Evolutionary conservation across 352 stramenopile species (phyloP).

Genomic region (Phytophthora cactorum): DNA sequence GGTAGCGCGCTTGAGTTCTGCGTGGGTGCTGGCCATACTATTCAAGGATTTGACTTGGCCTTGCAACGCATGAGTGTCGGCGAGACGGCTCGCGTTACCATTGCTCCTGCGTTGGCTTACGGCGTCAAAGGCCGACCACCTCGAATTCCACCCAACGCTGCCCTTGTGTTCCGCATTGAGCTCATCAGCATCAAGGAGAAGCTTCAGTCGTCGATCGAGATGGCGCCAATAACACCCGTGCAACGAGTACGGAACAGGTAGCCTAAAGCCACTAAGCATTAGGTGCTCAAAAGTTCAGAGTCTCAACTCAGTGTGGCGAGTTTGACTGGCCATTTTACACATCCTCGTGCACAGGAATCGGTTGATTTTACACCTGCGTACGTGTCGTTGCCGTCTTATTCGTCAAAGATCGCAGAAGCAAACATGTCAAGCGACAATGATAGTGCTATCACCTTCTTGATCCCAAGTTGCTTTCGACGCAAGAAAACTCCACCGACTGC

Average conservation of each 20-base stretch:
- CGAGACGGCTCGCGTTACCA: constrained; percentile 69
- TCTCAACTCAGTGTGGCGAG: constrained; percentile 18
- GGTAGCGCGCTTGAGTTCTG: constrained; percentile 70
- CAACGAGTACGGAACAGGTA: constrained; percentile 35
- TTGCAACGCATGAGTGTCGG: constrained; percentile 80
- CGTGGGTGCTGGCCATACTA: constrained; percentile 70
- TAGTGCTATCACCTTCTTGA: constrained; percentile 6
- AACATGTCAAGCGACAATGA: constrained; percentile 12
- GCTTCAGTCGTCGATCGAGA: constrained; percentile 40
- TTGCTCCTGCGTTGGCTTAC: constrained; percentile 73
- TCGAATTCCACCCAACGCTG: constrained; percentile 71
- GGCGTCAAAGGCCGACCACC: constrained; percentile 71
- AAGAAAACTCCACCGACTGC: constrained; percentile 9
- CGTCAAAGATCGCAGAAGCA: background rate
- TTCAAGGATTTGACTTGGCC: constrained; percentile 72
- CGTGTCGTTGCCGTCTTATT: constrained; percentile 3
- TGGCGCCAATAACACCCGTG: constrained; percentile 20
- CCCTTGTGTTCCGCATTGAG: constrained; percentile 83
- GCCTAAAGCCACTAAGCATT: background rate
- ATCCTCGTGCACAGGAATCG: constrained; percentile 7
- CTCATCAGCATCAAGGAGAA: constrained; percentile 86
- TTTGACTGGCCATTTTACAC: constrained; percentile 24
- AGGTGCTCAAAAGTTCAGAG: constrained; percentile 10
- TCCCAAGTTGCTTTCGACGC: constrained; percentile 19
- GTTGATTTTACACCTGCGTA: too few species aligned